A percentile compares a stretch with the other conserved stretches of the same genome.
Conservation (phyloP, 2,329 filamentous ascomycete species). For the Ascochyta pisi region DNA sequence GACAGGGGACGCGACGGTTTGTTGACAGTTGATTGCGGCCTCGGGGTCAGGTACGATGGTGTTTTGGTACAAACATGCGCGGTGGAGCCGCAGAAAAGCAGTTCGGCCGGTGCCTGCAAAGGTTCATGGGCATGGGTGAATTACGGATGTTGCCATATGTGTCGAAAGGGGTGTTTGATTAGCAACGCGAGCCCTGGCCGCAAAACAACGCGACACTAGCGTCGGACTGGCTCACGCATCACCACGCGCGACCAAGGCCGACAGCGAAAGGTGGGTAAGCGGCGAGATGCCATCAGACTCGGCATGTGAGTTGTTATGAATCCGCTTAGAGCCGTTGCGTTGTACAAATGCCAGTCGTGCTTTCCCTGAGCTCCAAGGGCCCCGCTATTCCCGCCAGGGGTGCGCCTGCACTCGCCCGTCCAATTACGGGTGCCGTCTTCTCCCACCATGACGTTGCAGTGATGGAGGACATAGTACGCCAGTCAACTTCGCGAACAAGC, state of each 20-base stretch:
- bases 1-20: slow-evolving; percentile 17
- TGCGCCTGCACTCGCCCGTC: not conserved
- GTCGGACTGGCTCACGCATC: slow-evolving; percentile 18
- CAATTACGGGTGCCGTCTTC: slow-evolving; percentile 9
- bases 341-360: slow-evolving; percentile 2
- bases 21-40: slow-evolving; percentile 21
- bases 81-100: slow-evolving; percentile 17
- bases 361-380: slow-evolving; percentile 1
- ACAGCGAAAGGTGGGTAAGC: not conserved
- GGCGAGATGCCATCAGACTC: not conserved
- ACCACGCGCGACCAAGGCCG: slow-evolving; percentile 11
- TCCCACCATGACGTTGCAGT: slow-evolving; percentile 25
- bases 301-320: not conserved
- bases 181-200: slow-evolving; percentile 33
- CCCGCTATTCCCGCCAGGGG: slow-evolving; percentile 7
- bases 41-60: slow-evolving; percentile 12
- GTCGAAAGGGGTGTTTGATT: slow-evolving; percentile 38
- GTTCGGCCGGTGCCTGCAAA: slow-evolving; percentile 17
- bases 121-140: slow-evolving; percentile 27
- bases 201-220: slow-evolving; percentile 39
- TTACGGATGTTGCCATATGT: slow-evolving; percentile 35
- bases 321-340: not conserved
- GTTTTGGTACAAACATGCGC: slow-evolving; percentile 9
- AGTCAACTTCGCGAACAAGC: not conserved
- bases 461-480: not conserved